phyloP scores from a whole-genome alignment of 2,329 filamentous ascomycete species.

The Colletotrichum horii region DNA sequence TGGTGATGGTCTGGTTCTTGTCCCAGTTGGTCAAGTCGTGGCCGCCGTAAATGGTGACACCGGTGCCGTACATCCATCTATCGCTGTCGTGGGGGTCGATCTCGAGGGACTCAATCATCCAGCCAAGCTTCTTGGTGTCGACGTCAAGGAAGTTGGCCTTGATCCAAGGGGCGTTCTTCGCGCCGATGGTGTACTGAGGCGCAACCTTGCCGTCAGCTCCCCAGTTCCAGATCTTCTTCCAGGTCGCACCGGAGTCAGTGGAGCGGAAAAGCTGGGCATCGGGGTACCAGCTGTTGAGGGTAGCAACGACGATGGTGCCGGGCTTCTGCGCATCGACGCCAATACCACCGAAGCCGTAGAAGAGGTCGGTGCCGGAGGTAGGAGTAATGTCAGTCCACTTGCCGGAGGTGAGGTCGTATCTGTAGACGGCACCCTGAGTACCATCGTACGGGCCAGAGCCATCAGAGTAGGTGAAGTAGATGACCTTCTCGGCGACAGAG shows the following conservation, averaged over 20 bases:
- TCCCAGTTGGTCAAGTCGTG: constrained; percentile 63
- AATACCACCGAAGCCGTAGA: constrained; percentile 62
- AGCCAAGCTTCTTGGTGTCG: constrained; percentile 58
- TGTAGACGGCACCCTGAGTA: constrained; percentile 55
- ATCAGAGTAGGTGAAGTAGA: constrained; percentile 59
- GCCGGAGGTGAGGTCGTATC: constrained; percentile 53
- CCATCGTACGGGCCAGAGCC: constrained; percentile 64
- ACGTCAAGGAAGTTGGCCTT: constrained; percentile 50
- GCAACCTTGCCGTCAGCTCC: constrained; percentile 6
- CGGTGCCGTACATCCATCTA: constrained; percentile 67
- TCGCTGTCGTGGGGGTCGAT: constrained; percentile 64
- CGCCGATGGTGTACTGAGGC: constrained; percentile 10
- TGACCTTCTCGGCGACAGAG: constrained; percentile 50
- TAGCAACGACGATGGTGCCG: constrained; percentile 61
- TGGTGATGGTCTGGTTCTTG: constrained; percentile 49
- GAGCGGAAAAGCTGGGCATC: constrained; percentile 63
- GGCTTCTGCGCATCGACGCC: constrained; percentile 57
- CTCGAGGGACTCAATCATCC: constrained; percentile 65
- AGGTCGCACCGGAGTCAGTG: constrained; percentile 58
- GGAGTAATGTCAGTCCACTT: constrained; percentile 64
- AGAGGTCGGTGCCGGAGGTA: constrained; percentile 48
- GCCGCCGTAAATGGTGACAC: constrained; percentile 58
- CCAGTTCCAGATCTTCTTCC: constrained; percentile 58
- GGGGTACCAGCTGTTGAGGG: constrained; percentile 64
- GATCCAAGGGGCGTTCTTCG: constrained; percentile 55